A percentile compares a stretch with the other conserved stretches of the same genome.
Conservation (phyloP, 2,329 filamentous ascomycete species). For the Plectosphaerella plurivora region DNA sequence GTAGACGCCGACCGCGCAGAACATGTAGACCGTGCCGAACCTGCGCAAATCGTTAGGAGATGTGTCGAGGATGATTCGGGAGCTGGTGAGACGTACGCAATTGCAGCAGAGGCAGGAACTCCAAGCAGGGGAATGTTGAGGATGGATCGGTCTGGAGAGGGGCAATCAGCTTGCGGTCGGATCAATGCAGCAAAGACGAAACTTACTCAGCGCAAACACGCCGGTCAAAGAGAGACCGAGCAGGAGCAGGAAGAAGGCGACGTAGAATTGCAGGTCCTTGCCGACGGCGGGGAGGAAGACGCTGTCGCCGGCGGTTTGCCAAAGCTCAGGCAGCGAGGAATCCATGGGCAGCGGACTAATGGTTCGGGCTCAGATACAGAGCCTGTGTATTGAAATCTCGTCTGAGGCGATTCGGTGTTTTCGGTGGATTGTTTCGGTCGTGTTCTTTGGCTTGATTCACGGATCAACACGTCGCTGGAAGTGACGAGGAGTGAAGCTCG, state of each 20-base stretch:
- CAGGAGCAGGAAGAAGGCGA: conserved; percentile 73
- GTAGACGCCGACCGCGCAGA: conserved; percentile 98
- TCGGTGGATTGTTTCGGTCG: too few relatives aligned
- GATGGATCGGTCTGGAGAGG: conserved; percentile 70
- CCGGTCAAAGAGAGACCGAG: conserved; percentile 69
- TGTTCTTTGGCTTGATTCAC: too few relatives aligned
- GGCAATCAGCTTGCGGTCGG: conserved; percentile 8
- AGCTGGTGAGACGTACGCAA: conserved; percentile 64
- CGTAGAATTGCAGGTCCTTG: conserved; percentile 79
- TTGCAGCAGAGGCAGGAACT: conserved; percentile 78
- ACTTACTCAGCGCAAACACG: conserved; percentile 80
- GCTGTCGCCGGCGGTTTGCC: conserved; percentile 77
- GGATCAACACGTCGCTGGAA: too few relatives aligned
- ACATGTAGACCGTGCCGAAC: conserved; percentile 95
- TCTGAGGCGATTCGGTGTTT: too few relatives aligned
- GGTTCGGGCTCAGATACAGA: too few relatives aligned
- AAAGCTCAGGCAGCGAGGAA: conserved; percentile 81
- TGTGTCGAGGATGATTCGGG: conserved; percentile 3
- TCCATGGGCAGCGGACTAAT: conserved; percentile 51
- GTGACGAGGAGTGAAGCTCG: too few relatives aligned
- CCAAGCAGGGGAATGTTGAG: conserved; percentile 73
- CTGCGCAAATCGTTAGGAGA: not conserved
- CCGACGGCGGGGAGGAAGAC: conserved; percentile 76
- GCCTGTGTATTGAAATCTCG: too few relatives aligned
- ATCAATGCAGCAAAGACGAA: not conserved